A percentile compares a stretch with the other conserved stretches of the same genome.
Conservation (phyloP, 495 filamentous ascomycete genomes). For the Pseudotulostoma volvatum region DNA sequence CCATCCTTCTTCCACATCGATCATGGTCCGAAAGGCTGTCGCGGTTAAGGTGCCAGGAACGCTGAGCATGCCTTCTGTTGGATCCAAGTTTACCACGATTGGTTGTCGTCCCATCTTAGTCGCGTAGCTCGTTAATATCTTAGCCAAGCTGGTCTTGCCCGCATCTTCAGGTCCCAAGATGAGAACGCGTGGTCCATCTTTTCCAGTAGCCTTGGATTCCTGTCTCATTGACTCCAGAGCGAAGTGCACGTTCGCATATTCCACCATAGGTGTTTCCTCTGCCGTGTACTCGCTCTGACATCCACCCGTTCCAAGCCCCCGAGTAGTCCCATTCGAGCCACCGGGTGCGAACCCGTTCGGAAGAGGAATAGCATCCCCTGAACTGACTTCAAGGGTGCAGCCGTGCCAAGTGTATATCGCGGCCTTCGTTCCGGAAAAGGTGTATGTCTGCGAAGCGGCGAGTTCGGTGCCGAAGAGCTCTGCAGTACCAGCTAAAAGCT, state of each 20-base stretch:
- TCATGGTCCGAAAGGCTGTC: slow-evolving; percentile 61
- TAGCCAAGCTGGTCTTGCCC: slow-evolving; percentile 74
- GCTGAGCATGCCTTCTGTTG: slow-evolving; percentile 67
- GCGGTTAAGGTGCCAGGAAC: slow-evolving; percentile 77
- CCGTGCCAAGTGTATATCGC: slow-evolving; percentile 87
- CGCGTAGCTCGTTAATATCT: slow-evolving; percentile 69
- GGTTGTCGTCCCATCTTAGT: slow-evolving; percentile 62
- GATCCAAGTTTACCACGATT: slow-evolving; percentile 72
- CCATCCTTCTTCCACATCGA: slow-evolving; percentile 85
- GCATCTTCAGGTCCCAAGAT: slow-evolving; percentile 65
- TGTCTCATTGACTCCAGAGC: slow-evolving; percentile 53
- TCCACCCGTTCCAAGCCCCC: slow-evolving; percentile 29
- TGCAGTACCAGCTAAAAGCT: slow-evolving; percentile 67
- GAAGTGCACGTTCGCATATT: slow-evolving; percentile 77
- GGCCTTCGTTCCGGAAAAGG: slow-evolving; percentile 66
- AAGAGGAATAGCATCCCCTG: slow-evolving; percentile 26
- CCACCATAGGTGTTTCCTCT: slow-evolving; percentile 71
- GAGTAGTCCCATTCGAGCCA: slow-evolving; percentile 3
- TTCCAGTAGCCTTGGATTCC: slow-evolving; percentile 29
- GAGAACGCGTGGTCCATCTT: slow-evolving; percentile 63
- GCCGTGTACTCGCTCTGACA: slow-evolving; percentile 57
- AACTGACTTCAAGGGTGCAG: slow-evolving; percentile 61
- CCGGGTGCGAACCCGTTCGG: slow-evolving; percentile 20
- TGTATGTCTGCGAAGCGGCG: slow-evolving; percentile 61
- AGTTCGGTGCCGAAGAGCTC: slow-evolving; percentile 96